These are phyloP conservation scores for Hymenoscyphus fructigenus DNA, from an alignment of 2,329 filamentous ascomycete genomes.

Conservation along the genomic window DNA sequence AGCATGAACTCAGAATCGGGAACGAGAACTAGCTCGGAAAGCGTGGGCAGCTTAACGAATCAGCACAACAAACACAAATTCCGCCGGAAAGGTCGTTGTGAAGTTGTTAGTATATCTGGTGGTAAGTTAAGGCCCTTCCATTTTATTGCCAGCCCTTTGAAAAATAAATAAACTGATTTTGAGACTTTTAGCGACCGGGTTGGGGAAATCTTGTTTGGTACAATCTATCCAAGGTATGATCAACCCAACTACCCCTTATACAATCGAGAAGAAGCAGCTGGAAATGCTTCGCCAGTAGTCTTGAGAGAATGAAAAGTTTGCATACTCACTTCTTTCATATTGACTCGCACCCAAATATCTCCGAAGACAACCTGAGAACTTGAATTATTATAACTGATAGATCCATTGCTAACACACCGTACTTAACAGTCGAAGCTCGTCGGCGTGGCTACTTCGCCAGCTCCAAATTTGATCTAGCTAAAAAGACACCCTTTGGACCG, in stretches of 20 bases:
- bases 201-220: constrained; percentile 66
- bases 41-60: constrained; percentile 31
- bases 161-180: background rate
- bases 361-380: background rate
- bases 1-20: constrained; percentile 19
- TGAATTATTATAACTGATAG: background rate
- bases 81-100: constrained; percentile 60
- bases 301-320: background rate
- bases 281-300: background rate
- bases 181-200: constrained; percentile 43
- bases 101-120: constrained; percentile 61
- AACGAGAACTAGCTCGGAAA: constrained; percentile 28
- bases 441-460: constrained; percentile 64
- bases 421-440: constrained; percentile 49
- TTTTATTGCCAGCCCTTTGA: background rate
- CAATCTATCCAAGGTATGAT: constrained; percentile 52
- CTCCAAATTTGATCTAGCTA: constrained; percentile 63
- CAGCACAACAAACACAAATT: constrained; percentile 48
- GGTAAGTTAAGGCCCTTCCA: constrained; percentile 29
- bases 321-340: background rate
- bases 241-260: background rate
- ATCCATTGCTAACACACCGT: background rate
- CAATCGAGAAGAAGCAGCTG: background rate
- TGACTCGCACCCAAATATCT: background rate
- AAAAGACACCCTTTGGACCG: constrained; percentile 61